phyloP scores from a whole-genome alignment of 2,329 filamentous ascomycete genomes.

The Mycosphaerelloides madeirae region DNA sequence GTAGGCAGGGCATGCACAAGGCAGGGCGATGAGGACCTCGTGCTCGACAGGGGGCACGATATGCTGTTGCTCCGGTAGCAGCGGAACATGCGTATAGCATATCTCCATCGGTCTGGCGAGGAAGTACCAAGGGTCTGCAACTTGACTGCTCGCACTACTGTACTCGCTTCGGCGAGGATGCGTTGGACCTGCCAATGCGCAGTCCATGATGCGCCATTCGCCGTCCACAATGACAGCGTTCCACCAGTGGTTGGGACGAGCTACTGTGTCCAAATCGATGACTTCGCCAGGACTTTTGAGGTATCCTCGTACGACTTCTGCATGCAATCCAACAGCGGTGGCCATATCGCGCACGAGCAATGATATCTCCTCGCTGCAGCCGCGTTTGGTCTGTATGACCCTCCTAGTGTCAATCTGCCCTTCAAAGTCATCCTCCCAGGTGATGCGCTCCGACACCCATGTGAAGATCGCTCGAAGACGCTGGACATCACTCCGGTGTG shows the following conservation, averaged over 20 bases:
- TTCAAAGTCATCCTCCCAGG: constrained; percentile 93
- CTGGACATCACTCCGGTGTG: constrained; percentile 91
- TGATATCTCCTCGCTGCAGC: constrained; percentile 84
- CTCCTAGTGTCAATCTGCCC: constrained; percentile 76
- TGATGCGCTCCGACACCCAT: constrained; percentile 91
- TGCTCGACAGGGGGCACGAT: constrained; percentile 83
- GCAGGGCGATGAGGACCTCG: constrained; percentile 79
- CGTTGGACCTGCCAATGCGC: constrained; percentile 83
- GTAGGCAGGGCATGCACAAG: constrained; percentile 78
- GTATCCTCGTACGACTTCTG: constrained; percentile 83
- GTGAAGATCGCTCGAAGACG: constrained; percentile 91
- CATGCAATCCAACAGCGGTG: constrained; percentile 76
- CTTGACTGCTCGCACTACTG: constrained; percentile 63
- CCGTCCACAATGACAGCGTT: constrained; percentile 89
- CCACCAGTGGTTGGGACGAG: constrained; percentile 96
- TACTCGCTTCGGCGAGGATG: constrained; percentile 76
- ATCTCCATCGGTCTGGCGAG: constrained; percentile 81
- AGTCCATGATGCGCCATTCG: constrained; percentile 96
- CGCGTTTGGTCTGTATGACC: constrained; percentile 78
- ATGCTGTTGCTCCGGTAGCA: constrained; percentile 84
- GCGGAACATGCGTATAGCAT: constrained; percentile 92
- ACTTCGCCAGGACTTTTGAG: constrained; percentile 85
- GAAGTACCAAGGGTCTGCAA: constrained; percentile 89
- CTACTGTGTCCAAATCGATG: constrained; percentile 72
- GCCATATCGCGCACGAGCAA: constrained; percentile 92